Base-by-base conservation (phyloP, 2,329 filamentous ascomycete species). In the Pseudogymnoascus pannorum region DNA sequence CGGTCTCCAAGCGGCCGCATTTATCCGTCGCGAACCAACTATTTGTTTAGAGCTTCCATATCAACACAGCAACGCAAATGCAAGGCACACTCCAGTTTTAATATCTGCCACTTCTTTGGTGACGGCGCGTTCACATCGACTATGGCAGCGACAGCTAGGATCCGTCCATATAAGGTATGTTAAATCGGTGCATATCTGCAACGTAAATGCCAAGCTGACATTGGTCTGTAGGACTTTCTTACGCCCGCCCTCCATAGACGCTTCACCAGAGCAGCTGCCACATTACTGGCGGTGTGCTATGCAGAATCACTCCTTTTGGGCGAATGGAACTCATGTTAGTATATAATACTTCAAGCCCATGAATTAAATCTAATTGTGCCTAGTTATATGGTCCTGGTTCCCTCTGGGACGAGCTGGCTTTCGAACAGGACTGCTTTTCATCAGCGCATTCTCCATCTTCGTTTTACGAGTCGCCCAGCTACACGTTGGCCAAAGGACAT, bases 211-310 rank as follows among this genome's bases (percentile, higher is more conserved):
- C 26, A 54, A 54, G 48, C 96, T 76, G 88, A 91, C 57, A 38
- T 9, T n/a, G 33, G 7, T 40, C 7, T 54, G 48, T 40, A 58
- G 79, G 91, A 96, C 77, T 95, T 95, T 74, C 78, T 97, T 68
- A 95, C 93, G 64, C 92, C 93, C 58, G 87, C 89, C 59, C 79
- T 97, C 66, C 93, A 97, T 75, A 83, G 89, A 69, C 85, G 92
- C 69, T 97, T 97, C 75, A 87, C 88, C 57, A 87, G 86, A 65
- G 91, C 91, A 11, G 88, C 88, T 57, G 81, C 83, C 12, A 77
- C 90, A 65, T 79, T 92, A 12, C 76, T 94, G 8, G 75, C 80
- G 57, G 78, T 91, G 61, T 91, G 90, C 71, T 96, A 94, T 73
- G 60, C 83, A 36, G 84, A 91, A 71, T 83, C 91, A 57, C 75